Evolutionary conservation across 768 basidiomycete species (phyloP).

Genomic region (Cystobasidiopsis lactophilus): DNA sequence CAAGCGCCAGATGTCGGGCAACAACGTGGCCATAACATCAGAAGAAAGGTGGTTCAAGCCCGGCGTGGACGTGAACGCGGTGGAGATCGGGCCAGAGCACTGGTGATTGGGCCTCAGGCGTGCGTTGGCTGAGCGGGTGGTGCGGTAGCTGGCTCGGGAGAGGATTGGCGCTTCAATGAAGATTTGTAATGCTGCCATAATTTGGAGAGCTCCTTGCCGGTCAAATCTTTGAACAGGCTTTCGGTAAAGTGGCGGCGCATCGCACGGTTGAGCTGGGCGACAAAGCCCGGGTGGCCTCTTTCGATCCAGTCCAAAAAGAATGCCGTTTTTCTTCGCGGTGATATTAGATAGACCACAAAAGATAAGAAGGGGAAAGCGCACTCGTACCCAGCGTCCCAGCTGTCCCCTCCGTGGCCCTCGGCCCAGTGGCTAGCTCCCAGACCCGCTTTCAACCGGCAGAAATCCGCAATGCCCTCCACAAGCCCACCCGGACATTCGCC

Average conservation of each 20-base stretch:
- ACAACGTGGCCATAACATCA: too few relatives aligned
- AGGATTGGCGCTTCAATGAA: not conserved
- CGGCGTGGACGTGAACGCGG: too few relatives aligned
- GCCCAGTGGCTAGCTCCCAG: not conserved
- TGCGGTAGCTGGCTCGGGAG: not conserved
- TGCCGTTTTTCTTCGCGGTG: not conserved
- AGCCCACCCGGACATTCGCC: not conserved
- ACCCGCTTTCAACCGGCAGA: not conserved
- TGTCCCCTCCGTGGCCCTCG: not conserved
- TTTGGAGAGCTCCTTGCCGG: not conserved
- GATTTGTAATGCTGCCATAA: not conserved
- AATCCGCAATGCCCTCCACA: conserved; percentile 1
- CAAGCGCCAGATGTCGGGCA: too few relatives aligned
- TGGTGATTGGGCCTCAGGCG: too few relatives aligned
- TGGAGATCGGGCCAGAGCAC: too few relatives aligned
- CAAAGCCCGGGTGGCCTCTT: not conserved
- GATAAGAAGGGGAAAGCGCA: not conserved
- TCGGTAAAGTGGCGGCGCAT: not conserved
- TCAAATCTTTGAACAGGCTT: not conserved
- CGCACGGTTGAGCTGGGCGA: not conserved
- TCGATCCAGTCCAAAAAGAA: not conserved
- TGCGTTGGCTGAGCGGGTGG: not conserved
- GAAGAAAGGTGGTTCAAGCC: too few relatives aligned
- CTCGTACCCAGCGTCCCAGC: not conserved
- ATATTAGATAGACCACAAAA: too few relatives aligned